phyloP scores from a whole-genome alignment of 2,329 filamentous ascomycete species.

The Ceratocystis huliohia region DNA sequence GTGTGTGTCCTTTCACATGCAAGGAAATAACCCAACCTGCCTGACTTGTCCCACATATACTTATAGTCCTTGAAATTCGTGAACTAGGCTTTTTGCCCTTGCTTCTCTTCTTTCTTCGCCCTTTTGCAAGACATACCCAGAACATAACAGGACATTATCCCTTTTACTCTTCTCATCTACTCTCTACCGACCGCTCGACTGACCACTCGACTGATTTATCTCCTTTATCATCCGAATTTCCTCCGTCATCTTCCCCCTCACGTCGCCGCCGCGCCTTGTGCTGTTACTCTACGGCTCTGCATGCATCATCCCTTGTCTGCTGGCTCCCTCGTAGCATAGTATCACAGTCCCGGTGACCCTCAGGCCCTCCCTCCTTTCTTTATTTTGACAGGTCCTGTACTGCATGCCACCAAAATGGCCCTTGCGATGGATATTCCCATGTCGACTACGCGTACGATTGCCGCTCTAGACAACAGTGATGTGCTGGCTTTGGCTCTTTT shows the following conservation, averaged over 20 bases:
- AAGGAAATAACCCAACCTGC: neutral
- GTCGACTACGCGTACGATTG: slow-evolving; percentile 22
- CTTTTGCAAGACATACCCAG: neutral
- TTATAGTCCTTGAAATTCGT: neutral
- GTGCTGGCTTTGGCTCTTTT: slow-evolving; percentile 44
- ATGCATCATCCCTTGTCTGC: neutral
- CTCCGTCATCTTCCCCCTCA: neutral
- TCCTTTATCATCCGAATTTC: neutral
- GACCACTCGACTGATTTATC: neutral
- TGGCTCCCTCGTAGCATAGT: neutral
- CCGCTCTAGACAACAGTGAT: slow-evolving; percentile 43
- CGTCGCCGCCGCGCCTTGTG: neutral
- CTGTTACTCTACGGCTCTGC: neutral
- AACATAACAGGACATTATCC: neutral
- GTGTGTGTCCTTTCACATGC: slow-evolving; percentile 1
- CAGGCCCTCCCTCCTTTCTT: neutral
- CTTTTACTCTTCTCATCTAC: neutral
- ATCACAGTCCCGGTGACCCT: neutral
- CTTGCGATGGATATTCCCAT: slow-evolving; percentile 21
- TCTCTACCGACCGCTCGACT: neutral
- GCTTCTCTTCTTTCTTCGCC: neutral
- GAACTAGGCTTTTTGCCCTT: neutral
- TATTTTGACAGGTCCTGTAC: neutral
- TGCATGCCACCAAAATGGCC: slow-evolving; percentile 9
- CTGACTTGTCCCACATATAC: neutral